phyloP scores from a whole-genome alignment of 768 basidiomycete species.

The Strobilomyces echinocephalus region DNA sequence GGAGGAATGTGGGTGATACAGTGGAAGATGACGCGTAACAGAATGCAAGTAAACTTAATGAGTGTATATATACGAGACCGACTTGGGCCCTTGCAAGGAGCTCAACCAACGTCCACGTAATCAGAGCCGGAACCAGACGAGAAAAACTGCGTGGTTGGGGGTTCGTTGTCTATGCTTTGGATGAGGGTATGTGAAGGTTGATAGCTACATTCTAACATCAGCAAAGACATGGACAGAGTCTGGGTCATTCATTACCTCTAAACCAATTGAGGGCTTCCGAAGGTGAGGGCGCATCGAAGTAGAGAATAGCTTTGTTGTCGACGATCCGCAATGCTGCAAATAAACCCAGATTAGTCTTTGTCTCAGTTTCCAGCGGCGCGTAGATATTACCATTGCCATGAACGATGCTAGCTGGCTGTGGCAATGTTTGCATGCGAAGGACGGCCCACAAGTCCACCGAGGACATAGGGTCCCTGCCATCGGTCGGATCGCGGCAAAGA shows the following conservation, averaged over 20 bases:
- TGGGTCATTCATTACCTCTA: slow-evolving; percentile 54
- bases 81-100: slow-evolving; percentile 19
- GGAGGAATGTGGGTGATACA: slow-evolving; percentile 28
- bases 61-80: slow-evolving; percentile 33
- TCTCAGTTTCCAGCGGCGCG: background rate
- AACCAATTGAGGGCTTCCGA: slow-evolving; percentile 88
- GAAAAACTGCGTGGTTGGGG: slow-evolving; percentile 5
- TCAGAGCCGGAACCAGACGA: slow-evolving; percentile 5
- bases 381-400: slow-evolving; percentile 68
- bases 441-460: slow-evolving; percentile 95
- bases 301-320: slow-evolving; percentile 87
- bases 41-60: slow-evolving; percentile 33
- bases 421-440: slow-evolving; percentile 88
- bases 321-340: slow-evolving; percentile 73
- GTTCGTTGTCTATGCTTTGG: slow-evolving; percentile 53
- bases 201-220: slow-evolving; percentile 51
- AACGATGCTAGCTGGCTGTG: slow-evolving; percentile 85
- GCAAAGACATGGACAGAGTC: background rate
- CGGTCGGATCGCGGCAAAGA: slow-evolving; percentile 80
- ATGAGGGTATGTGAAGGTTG: slow-evolving; percentile 82
- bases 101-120: slow-evolving; percentile 6
- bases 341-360: slow-evolving; percentile 4
- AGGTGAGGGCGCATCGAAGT: slow-evolving; percentile 80
- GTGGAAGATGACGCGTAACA: slow-evolving; percentile 28
- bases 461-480: slow-evolving; percentile 68